phyloP scores from a whole-genome alignment of 148 eudicot genomes.

The Camellia japonica region DNA sequence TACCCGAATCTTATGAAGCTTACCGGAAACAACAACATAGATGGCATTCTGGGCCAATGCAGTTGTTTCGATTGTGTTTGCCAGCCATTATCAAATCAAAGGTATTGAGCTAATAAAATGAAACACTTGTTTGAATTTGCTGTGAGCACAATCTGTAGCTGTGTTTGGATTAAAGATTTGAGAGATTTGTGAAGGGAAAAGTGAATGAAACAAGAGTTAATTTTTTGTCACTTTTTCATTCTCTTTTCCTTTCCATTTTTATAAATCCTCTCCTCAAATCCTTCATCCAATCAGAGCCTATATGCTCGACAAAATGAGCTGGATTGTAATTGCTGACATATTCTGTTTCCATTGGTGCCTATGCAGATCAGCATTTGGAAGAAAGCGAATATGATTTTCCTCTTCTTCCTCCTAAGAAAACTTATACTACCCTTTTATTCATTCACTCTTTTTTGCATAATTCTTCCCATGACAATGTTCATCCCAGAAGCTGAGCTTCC shows the following conservation, averaged over 20 bases:
- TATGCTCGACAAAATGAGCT: background rate
- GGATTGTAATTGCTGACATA: slow-evolving; percentile 10
- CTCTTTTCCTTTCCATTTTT: too few relatives aligned
- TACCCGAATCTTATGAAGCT: slow-evolving; percentile 98
- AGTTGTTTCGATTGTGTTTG: slow-evolving; percentile 88
- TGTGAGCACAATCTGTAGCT: background rate
- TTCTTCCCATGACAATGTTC: slow-evolving; percentile 97
- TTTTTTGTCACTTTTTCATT: too few relatives aligned
- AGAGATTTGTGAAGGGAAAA: too few relatives aligned
- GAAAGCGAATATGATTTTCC: slow-evolving; percentile 81
- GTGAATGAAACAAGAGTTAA: too few relatives aligned
- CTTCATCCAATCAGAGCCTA: background rate
- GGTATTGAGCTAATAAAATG: slow-evolving; percentile 36
- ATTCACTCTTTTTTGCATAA: slow-evolving; percentile 91
- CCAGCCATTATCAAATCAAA: slow-evolving; percentile 73
- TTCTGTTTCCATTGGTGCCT: slow-evolving; percentile 7
- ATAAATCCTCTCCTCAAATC: too few relatives aligned
- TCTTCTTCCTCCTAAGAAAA: slow-evolving; percentile 89
- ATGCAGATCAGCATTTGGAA: slow-evolving; percentile 88
- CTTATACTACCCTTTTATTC: slow-evolving; percentile 91
- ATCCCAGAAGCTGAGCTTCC: slow-evolving; percentile 93
- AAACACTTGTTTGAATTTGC: slow-evolving; percentile 3
- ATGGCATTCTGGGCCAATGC: slow-evolving; percentile 99
- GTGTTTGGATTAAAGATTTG: too few relatives aligned
- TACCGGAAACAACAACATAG: slow-evolving; percentile 92